These are phyloP conservation scores for Coffea humblotiana DNA, from an alignment of 305 asterid species.

Conservation along the genomic window DNA sequence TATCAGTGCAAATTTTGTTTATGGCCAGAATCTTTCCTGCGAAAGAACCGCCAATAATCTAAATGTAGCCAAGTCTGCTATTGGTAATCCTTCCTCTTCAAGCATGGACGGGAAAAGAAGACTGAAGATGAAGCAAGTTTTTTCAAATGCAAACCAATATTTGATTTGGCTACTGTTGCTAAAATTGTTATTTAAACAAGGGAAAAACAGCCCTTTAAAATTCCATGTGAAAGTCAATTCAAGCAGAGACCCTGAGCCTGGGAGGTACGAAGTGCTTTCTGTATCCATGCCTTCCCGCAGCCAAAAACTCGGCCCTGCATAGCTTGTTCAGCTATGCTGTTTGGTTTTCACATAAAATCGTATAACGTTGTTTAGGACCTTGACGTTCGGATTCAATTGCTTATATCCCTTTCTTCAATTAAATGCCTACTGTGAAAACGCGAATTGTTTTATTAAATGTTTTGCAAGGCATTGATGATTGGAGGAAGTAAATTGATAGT, in stretches of 20 bases:
- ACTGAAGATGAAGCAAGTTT: background rate
- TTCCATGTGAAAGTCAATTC: slow-evolving; percentile 49
- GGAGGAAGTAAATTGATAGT: no score
- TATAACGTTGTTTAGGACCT: no score
- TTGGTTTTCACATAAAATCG: no score
- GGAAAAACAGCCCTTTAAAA: slow-evolving; percentile 55
- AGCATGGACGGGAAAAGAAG: slow-evolving; percentile 8
- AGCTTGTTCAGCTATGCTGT: background rate
- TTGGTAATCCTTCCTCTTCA: background rate
- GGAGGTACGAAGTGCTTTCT: slow-evolving; percentile 57
- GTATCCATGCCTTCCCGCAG: slow-evolving; percentile 41
- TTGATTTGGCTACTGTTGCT: slow-evolving; percentile 59
- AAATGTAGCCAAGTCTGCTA: background rate
- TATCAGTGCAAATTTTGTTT: slow-evolving; percentile 12
- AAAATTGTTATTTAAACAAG: slow-evolving; percentile 49
- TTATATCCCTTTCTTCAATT: no score
- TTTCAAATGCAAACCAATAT: slow-evolving; percentile 36
- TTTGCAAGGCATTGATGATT: no score
- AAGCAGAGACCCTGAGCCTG: slow-evolving; percentile 49
- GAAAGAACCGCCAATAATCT: background rate
- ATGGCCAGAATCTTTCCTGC: background rate
- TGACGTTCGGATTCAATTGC: no score
- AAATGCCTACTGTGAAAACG: no score
- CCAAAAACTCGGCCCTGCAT: background rate
- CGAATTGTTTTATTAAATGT: no score